Base-by-base conservation (phyloP, 306 rosid species). In the Arachis hypogaea region DNA sequence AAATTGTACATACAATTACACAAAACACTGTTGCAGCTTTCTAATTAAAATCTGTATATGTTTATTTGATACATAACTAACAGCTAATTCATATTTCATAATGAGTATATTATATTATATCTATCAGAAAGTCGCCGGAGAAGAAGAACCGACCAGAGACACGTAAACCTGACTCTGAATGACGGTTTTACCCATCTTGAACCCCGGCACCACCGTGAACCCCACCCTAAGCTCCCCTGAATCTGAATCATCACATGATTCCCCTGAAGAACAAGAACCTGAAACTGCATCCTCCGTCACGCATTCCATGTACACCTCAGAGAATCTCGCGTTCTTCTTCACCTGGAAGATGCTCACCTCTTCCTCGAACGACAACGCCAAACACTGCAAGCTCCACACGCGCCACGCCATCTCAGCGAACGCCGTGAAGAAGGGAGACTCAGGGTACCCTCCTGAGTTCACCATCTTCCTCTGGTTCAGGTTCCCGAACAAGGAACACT, bases 191-290 rank as follows among this genome's bases (percentile, higher is more conserved):
- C 91, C 97, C 6, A 94, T 82, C 72, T 71, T 88, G 71, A 94
- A 89, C 33, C 99, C 99, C 0, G 99, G 97, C 9, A 94, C 93
- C 11, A 94, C 96, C 43, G 97, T 94, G 72, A 94, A 94, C 49
- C 83, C 72, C 55, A 92, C 97, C 56, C 77, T 74, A 41, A 86
- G 82, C 65, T 84, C 91, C 14, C 59, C 59, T 55, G 69, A 64
- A 6, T 44, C 72, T 12, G 79, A 63, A 18, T 60, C 73, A 18
- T 60, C 73, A 29, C 28, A 67, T 8, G 80, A 50, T 38, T 88
- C 89, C 41, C 75, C 62, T 29, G 81, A 81, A 0, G 58, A 18
- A 5, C 66, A 81, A 0, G 58, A 18, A 5, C 66, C 28, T 44
- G 77, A 77, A 77, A 77, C 69, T 0, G 86, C n/a, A 58, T 82